A percentile compares a stretch with the other conserved stretches of the same genome.
These are phyloP conservation scores for Phytopythium sindhum DNA, from an alignment of 352 stramenopile genomes.

Conservation along the genomic window DNA sequence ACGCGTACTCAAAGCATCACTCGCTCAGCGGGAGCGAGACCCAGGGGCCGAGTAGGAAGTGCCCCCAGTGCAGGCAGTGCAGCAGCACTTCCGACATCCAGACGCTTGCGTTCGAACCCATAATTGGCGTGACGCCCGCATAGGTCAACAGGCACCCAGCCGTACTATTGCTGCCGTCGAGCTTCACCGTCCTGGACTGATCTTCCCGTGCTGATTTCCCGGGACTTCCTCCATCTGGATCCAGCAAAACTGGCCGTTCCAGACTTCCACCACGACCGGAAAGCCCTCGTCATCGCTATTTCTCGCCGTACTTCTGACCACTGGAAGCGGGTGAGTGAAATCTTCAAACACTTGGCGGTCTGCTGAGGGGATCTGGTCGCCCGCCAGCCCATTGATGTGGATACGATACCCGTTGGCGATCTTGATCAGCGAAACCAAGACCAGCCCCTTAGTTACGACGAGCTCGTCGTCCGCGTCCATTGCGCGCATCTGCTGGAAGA, in stretches of 20 bases:
- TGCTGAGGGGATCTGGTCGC: not conserved
- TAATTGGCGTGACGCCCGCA: constrained; percentile 1
- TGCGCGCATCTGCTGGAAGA: not conserved
- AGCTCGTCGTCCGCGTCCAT: not conserved
- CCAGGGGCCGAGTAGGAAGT: not conserved
- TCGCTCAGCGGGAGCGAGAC: not conserved
- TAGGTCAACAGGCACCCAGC: not conserved
- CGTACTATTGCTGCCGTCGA: not conserved
- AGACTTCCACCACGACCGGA: not conserved
- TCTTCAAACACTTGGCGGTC: not conserved
- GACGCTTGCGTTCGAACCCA: constrained; percentile 5
- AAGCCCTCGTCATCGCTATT: not conserved
- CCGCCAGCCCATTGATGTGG: not conserved
- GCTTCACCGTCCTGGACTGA: too few relatives aligned
- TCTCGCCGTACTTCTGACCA: not conserved
- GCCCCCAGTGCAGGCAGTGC: constrained; percentile 1
- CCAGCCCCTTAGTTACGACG: not conserved
- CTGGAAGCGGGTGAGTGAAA: not conserved
- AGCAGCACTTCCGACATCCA: constrained; percentile 8
- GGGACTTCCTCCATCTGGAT: not conserved
- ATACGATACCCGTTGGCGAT: not conserved
- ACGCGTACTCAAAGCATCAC: not conserved
- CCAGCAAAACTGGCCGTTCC: not conserved
- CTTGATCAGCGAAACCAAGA: not conserved
- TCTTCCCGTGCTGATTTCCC: not conserved